Percentiles rank a stretch among this genome's conserved stretches.
Conservation (phyloP, 2,329 filamentous ascomycete species). For the Fusarium mundagurra region DNA sequence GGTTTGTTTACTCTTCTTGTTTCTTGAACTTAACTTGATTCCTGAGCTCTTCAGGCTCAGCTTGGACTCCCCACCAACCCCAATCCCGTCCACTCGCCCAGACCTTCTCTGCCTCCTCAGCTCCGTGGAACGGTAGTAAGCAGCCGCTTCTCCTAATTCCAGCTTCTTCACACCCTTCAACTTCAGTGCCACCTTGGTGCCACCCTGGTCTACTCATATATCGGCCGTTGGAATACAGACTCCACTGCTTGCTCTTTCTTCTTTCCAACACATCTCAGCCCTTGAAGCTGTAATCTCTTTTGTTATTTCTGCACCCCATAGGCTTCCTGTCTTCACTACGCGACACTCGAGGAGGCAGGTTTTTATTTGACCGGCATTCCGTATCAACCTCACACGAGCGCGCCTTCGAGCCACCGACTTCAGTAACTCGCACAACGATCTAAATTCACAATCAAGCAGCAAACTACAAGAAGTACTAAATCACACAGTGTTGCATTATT, state of each 20-base stretch:
- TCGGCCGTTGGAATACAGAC: conserved; percentile 23
- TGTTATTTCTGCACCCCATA: not conserved
- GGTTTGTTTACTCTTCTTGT: conserved; percentile 9
- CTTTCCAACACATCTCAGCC: not conserved
- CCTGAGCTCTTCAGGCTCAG: conserved; percentile 6
- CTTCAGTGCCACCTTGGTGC: conserved; percentile 30
- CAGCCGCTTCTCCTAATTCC: conserved; percentile 7
- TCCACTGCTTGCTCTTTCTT: conserved; percentile 22
- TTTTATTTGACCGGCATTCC: not conserved
- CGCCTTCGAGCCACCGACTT: not conserved
- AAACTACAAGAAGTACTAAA: not conserved
- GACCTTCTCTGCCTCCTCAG: not conserved
- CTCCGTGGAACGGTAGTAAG: conserved; percentile 6
- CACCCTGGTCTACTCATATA: conserved; percentile 33
- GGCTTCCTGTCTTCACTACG: not conserved
- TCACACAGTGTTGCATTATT: not conserved
- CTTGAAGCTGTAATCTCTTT: not conserved
- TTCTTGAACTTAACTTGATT: not conserved
- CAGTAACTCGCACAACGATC: not conserved
- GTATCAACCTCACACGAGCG: not conserved
- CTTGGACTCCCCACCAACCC: not conserved
- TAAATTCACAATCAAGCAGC: not conserved
- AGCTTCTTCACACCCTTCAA: conserved; percentile 8
- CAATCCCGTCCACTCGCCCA: not conserved
- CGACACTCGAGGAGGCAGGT: not conserved